Conservation (phyloP, 441 rosid genomes). For the Sinapis alba region DNA sequence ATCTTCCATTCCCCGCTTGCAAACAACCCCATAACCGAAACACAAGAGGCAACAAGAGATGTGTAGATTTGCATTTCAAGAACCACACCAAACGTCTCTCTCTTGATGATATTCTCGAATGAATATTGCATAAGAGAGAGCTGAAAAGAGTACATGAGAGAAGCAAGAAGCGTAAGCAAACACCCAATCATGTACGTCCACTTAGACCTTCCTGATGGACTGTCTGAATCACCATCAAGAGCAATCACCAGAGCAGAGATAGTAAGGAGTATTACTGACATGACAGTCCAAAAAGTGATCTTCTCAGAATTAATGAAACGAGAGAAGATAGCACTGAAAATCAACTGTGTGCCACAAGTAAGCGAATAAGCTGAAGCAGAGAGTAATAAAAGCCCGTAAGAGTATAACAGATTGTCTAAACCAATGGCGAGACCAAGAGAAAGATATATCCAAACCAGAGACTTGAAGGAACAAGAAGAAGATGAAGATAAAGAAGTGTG, state of each 20-base stretch:
- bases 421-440: slow-evolving; percentile 61
- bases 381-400: slow-evolving; percentile 70
- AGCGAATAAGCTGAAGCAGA: slow-evolving; percentile 86
- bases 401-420: slow-evolving; percentile 64
- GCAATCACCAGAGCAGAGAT: slow-evolving; percentile 67
- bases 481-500: slow-evolving; percentile 32
- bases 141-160: slow-evolving; percentile 76
- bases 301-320: slow-evolving; percentile 75
- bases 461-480: slow-evolving; percentile 42
- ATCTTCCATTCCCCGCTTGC: slow-evolving; percentile 59
- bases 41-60: slow-evolving; percentile 12
- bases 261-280: slow-evolving; percentile 65
- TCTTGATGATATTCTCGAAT: slow-evolving; percentile 64
- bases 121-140: slow-evolving; percentile 80
- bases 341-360: slow-evolving; percentile 70
- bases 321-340: slow-evolving; percentile 73
- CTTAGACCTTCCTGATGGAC: slow-evolving; percentile 57
- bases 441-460: slow-evolving; percentile 51
- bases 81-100: slow-evolving; percentile 63
- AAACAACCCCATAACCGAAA: slow-evolving; percentile 12
- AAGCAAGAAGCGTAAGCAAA: slow-evolving; percentile 57
- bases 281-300: slow-evolving; percentile 54
- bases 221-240: slow-evolving; percentile 57
- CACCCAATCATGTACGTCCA: slow-evolving; percentile 53
- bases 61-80: slow-evolving; percentile 48